Evolutionary conservation across 1,284 basidiomycete species (phyloP).

Genomic region (Thecaphora frezii): DNA sequence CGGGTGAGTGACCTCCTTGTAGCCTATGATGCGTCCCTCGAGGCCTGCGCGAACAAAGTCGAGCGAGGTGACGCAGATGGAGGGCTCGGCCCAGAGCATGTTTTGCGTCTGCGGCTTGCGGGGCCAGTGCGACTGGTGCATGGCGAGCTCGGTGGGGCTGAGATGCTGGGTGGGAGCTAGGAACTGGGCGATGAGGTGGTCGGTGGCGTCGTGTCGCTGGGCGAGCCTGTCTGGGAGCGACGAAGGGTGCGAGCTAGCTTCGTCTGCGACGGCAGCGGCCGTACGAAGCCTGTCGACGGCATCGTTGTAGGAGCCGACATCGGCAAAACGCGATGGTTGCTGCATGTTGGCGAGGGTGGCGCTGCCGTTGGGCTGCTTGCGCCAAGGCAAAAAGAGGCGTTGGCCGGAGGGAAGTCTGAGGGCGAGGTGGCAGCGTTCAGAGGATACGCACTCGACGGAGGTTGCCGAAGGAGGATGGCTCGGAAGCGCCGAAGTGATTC

Average conservation of each 20-base stretch:
- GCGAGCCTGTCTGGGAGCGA: constrained; percentile 1
- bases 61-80: constrained; percentile 38
- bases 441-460: too few relatives aligned
- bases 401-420: too few relatives aligned
- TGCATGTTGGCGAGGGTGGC: too few relatives aligned
- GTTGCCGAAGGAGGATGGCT: too few relatives aligned
- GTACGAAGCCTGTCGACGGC: not conserved
- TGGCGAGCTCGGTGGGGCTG: constrained; percentile 14
- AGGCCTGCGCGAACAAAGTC: constrained; percentile 55
- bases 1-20: constrained; percentile 35
- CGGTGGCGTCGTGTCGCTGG: constrained; percentile 2
- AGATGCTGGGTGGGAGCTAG: constrained; percentile 17
- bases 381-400: too few relatives aligned
- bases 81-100: constrained; percentile 43
- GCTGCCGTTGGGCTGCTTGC: too few relatives aligned
- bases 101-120: constrained; percentile 32
- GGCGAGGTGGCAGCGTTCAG: too few relatives aligned
- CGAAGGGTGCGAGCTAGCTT: not conserved
- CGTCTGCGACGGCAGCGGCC: too few relatives aligned
- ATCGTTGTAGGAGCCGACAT: not conserved
- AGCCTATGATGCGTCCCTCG: constrained; percentile 48
- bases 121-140: constrained; percentile 31
- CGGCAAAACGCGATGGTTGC: too few relatives aligned
- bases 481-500: too few relatives aligned
- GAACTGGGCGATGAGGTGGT: constrained; percentile 19